Percentiles rank a stretch among this genome's conserved stretches.
These are phyloP conservation scores for Albugo candida DNA, from an alignment of 352 stramenopile species.

Conservation along the genomic window DNA sequence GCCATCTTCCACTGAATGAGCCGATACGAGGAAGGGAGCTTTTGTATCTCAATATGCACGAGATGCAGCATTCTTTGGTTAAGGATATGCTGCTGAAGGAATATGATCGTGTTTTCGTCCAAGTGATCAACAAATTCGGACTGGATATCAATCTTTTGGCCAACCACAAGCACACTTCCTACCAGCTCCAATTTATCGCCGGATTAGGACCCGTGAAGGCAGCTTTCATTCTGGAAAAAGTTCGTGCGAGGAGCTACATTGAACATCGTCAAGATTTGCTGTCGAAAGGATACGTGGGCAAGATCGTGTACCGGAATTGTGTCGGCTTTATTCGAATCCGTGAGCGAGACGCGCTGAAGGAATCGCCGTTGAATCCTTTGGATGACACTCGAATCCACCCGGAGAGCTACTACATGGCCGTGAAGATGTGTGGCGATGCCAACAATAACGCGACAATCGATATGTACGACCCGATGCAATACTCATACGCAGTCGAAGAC, in stretches of 20 bases:
- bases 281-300: slow-evolving; percentile 65
- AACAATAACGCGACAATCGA: slow-evolving; percentile 85
- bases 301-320: slow-evolving; percentile 78
- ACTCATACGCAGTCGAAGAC: slow-evolving; percentile 80
- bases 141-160: slow-evolving; percentile 79
- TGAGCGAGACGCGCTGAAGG: slow-evolving; percentile 65
- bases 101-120: slow-evolving; percentile 74
- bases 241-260: slow-evolving; percentile 68
- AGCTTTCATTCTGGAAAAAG: slow-evolving; percentile 54
- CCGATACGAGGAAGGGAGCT: slow-evolving; percentile 57
- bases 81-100: slow-evolving; percentile 70
- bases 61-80: slow-evolving; percentile 71
- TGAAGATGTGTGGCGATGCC: slow-evolving; percentile 80
- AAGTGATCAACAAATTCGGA: slow-evolving; percentile 74
- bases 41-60: slow-evolving; percentile 69
- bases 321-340: slow-evolving; percentile 76
- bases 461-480: slow-evolving; percentile 82
- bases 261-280: slow-evolving; percentile 71
- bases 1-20: slow-evolving; percentile 59
- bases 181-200: slow-evolving; percentile 76
- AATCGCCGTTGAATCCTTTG: slow-evolving; percentile 66
- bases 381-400: slow-evolving; percentile 79
- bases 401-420: slow-evolving; percentile 83
- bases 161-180: slow-evolving; percentile 76
- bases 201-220: slow-evolving; percentile 71